Conservation (phyloP, 2,329 filamentous ascomycete genomes). For the Claviceps paspali region DNA sequence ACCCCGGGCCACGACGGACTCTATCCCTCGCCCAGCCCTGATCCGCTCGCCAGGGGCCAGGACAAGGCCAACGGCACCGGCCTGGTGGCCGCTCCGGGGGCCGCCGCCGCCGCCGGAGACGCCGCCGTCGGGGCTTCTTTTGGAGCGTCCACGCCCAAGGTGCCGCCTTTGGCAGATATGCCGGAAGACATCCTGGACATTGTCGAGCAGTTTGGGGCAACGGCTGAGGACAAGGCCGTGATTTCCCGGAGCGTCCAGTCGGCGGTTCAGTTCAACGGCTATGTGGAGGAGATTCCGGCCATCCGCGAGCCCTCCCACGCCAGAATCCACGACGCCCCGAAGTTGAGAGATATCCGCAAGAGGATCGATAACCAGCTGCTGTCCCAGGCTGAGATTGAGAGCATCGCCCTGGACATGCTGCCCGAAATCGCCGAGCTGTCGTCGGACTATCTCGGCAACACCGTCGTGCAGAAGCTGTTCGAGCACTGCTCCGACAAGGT, state of each 20-base stretch:
- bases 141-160: conserved; percentile 36
- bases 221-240: conserved; percentile 57
- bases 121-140: conserved; percentile 10
- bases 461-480: conserved; percentile 97
- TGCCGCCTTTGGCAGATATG: conserved; percentile 62
- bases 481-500: conserved; percentile 86
- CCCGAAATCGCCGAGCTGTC: conserved; percentile 90
- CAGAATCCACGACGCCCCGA: conserved; percentile 82
- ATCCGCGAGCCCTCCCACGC: conserved; percentile 79
- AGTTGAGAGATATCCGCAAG: conserved; percentile 90
- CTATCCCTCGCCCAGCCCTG: conserved; percentile 84
- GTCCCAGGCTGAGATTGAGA: conserved; percentile 76
- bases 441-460: conserved; percentile 95
- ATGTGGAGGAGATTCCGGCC: conserved; percentile 72
- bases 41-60: conserved; percentile 53
- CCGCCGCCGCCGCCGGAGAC: conserved; percentile 12
- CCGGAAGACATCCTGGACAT: conserved; percentile 73
- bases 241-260: conserved; percentile 62
- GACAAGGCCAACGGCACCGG: conserved; percentile 25
- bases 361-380: conserved; percentile 91
- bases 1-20: conserved; percentile 78
- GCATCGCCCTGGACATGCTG: conserved; percentile 83
- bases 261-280: conserved; percentile 59
- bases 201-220: conserved; percentile 75
- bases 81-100: too few species aligned